Base-by-base conservation (phyloP, 139 green algal species). In the Mychonastes homosphaera region DNA sequence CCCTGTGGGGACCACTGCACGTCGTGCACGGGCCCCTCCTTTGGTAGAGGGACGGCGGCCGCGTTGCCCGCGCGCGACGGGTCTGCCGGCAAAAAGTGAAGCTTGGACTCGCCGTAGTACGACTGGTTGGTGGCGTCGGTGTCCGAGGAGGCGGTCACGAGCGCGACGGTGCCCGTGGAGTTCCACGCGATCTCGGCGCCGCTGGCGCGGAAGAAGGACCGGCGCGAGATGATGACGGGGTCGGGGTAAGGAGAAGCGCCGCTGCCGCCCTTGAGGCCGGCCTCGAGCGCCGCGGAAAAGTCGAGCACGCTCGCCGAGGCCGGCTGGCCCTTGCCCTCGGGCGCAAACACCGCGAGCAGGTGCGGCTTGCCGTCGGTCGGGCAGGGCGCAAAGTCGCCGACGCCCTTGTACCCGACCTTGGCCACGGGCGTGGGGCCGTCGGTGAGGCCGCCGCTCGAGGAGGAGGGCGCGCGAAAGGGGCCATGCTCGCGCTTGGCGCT, bases 21-120 rank as follows among this genome's bases (percentile, higher is more conserved):
- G 60, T 96, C 91, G 67, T 98, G 90, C 29, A 98, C 79, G 4
- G 91, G 88, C 7, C 92, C 92, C 27, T 97, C 88, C 75, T 96
- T 96, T 30, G 73, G 67, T 46, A 91, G 69, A 6, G 64, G 67
- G 29, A 96, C 84, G 7, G 70, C 71, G 53, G 67, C 79, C 30
- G 56, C 69, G 43, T 43, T 61, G 38, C 74, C 73, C 12, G 62
- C 65, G 32, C 53, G 56, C 6, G 59, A 53, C 1, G 60, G 27
- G 35, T 82, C 66, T 13, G 63, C 61, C 4, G 73, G 72, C 53
- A 97, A 60, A 64, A 80, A 98, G 77, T 96, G 87, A 50, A 98
- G 78, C 41, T 60, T 60, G 5, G 59, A 58, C 71, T 96, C 86
- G 16, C 86, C 87, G 58, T 92, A 94, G 69, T 94, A 94, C 38